Percentiles rank a stretch among this genome's conserved stretches.
These are phyloP conservation scores for Amylostereum chailletii DNA, from an alignment of 1,284 basidiomycete genomes.

Conservation along the genomic window DNA sequence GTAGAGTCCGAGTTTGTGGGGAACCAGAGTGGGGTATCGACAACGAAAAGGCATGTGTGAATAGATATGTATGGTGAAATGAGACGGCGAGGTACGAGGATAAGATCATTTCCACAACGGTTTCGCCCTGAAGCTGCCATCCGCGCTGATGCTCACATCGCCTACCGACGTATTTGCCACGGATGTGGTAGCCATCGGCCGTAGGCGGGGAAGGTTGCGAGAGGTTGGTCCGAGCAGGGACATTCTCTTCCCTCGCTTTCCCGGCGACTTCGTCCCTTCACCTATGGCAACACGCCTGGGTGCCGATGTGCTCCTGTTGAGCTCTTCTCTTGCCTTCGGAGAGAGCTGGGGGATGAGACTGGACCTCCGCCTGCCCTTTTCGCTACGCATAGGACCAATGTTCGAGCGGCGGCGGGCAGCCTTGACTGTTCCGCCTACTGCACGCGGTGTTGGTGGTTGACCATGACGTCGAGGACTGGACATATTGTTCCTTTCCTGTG, in stretches of 20 bases:
- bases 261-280: slow-evolving; percentile 39
- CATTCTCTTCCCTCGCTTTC: slow-evolving; percentile 53
- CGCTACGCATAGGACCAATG: slow-evolving; percentile 60
- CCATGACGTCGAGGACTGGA: slow-evolving; percentile 10
- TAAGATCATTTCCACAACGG: slow-evolving; percentile 41
- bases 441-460: slow-evolving; percentile 9
- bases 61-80: not conserved
- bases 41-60: slow-evolving; percentile 1
- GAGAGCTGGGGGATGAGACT: slow-evolving; percentile 68
- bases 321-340: slow-evolving; percentile 20
- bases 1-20: too few species aligned
- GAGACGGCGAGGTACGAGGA: slow-evolving; percentile 2
- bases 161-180: slow-evolving; percentile 10
- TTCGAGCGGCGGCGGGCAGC: slow-evolving; percentile 53
- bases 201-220: slow-evolving; percentile 25
- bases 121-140: slow-evolving; percentile 37
- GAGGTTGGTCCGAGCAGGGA: slow-evolving; percentile 38
- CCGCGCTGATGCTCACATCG: slow-evolving; percentile 35
- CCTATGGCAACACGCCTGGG: slow-evolving; percentile 20
- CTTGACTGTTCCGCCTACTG: slow-evolving; percentile 7
- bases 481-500: slow-evolving; percentile 21
- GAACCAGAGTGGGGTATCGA: slow-evolving; percentile 3
- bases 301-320: slow-evolving; percentile 12
- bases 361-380: slow-evolving; percentile 63
- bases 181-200: slow-evolving; percentile 20